A percentile compares a stretch with the other conserved stretches of the same genome.
phyloP scores from a whole-genome alignment of 176 grass and related monocot species.

The Pontederia crassipes region DNA sequence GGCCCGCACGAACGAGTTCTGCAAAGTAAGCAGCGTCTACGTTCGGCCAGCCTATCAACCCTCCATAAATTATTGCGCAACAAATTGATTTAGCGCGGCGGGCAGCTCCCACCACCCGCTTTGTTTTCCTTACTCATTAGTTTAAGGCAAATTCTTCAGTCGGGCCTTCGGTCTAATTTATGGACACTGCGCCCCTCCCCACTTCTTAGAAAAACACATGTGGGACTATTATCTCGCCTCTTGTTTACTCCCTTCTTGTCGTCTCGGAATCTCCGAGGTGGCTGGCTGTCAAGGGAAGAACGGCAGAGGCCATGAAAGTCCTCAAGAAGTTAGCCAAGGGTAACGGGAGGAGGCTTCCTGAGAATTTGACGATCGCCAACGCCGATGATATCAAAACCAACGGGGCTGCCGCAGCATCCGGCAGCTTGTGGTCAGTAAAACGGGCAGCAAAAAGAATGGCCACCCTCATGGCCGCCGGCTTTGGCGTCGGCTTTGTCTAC shows the following conservation, averaged over 20 bases:
- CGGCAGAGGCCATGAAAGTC: conserved; percentile 24
- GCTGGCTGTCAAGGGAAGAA: conserved; percentile 35
- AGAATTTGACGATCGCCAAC: conserved; percentile 16
- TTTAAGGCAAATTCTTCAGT: too few relatives aligned
- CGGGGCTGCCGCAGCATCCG: neutral
- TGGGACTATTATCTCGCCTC: conserved; percentile 28
- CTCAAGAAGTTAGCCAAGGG: conserved; percentile 30
- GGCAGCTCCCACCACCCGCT: conserved; percentile 74
- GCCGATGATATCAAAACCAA: neutral
- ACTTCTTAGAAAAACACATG: too few relatives aligned
- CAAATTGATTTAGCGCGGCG: conserved; percentile 35
- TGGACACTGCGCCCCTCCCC: too few relatives aligned
- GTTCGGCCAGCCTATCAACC: conserved; percentile 58
- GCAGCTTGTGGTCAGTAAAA: conserved; percentile 32
- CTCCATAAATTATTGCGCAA: conserved; percentile 52
- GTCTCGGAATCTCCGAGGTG: conserved; percentile 43
- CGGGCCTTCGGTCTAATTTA: too few relatives aligned
- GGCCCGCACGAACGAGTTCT: conserved; percentile 80
- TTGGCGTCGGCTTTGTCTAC: conserved; percentile 44
- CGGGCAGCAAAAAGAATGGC: conserved; percentile 28
- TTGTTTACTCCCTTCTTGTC: conserved; percentile 30
- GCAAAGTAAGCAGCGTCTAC: conserved; percentile 81
- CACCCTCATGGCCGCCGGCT: conserved; percentile 25
- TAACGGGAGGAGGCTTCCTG: conserved; percentile 29
- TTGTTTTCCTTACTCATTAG: too few relatives aligned